Base-by-base conservation (phyloP, 805 yeast genomes). In the Ogataea nakhonphanomensis region DNA sequence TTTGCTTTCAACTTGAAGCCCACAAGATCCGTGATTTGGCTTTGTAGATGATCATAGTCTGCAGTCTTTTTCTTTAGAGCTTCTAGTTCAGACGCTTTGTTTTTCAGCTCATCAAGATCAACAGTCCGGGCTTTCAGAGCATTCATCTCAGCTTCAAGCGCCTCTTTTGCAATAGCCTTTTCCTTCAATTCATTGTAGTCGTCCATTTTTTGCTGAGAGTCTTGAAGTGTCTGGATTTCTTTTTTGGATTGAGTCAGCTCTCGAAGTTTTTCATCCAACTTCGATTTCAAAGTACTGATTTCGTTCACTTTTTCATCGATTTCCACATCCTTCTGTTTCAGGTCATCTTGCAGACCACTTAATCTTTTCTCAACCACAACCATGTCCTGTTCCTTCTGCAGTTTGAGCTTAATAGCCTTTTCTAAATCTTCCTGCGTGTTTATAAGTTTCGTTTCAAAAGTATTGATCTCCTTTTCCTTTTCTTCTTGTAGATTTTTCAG, bases 51-150 rank as follows among this genome's bases (percentile, higher is more conserved):
- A 41, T 37, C 23, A 33, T 35, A 62, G 40, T 75, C 79, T 11
- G 74, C 15, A 11, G 14, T 13, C 13, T 76, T 79, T 13, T 74
- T 53, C 6, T 46, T 48, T 8, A 63, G 11, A 5, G 27, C 42
- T 17, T 42, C 37, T 5, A 28, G 15, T 14, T 42, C 29, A 8
- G 29, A 4, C 11, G 39, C 25, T 10, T 24, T 24, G 7, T 26
- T 14, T 13, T 30, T 45, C 15, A 35, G 41, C 1, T 12, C 15
- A 7, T 43, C 43, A 21, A 37, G 29, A n/a, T 26, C 35, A 13
- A 26, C 30, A 20, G 33, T 36, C 14, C 13, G 6, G 24, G 37
- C 26, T 13, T 35, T 28, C 26, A 25, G 23, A 28, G 8, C 10
- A 33, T 32, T 15, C 20, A 14, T 21, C 14, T 8, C 22, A 10